Conservation (phyloP, 108 stramenopile species). For the Parmales sp. region DNA sequence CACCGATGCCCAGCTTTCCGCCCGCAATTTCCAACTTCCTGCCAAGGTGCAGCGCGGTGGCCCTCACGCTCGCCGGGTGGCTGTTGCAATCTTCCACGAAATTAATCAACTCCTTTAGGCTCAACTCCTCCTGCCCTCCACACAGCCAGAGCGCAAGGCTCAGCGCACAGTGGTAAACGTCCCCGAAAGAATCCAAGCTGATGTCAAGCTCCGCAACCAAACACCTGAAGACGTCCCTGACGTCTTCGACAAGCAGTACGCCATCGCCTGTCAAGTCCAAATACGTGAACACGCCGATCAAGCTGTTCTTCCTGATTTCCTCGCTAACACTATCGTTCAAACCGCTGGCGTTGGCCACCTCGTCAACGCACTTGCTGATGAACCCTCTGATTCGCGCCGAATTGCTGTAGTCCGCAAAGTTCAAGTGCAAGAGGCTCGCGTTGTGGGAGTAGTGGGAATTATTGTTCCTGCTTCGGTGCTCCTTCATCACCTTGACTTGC, state of each 20-base stretch:
- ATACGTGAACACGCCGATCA: background rate
- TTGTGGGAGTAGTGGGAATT: background rate
- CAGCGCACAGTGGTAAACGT: background rate
- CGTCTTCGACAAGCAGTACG: background rate
- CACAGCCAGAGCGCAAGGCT: background rate
- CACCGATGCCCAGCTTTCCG: background rate
- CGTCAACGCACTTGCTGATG: background rate
- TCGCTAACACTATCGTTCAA: background rate
- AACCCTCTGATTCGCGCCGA: background rate
- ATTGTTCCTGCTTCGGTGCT: background rate
- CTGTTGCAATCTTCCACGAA: background rate
- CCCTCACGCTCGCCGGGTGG: background rate
- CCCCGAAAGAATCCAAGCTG: background rate
- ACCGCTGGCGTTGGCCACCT: background rate
- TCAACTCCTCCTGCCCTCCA: background rate
- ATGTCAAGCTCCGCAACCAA: background rate
- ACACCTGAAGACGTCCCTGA: background rate
- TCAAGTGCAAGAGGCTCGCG: background rate
- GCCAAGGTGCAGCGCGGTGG: background rate
- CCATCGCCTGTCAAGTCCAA: background rate
- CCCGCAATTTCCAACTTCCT: background rate
- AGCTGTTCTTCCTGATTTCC: background rate
- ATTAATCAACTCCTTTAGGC: background rate
- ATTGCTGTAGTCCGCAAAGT: background rate
- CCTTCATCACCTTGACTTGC: background rate